Percentiles rank a stretch among this genome's conserved stretches.
Conservation (phyloP, 371 early-diverging fungal species). For the Parasitella parasitica region DNA sequence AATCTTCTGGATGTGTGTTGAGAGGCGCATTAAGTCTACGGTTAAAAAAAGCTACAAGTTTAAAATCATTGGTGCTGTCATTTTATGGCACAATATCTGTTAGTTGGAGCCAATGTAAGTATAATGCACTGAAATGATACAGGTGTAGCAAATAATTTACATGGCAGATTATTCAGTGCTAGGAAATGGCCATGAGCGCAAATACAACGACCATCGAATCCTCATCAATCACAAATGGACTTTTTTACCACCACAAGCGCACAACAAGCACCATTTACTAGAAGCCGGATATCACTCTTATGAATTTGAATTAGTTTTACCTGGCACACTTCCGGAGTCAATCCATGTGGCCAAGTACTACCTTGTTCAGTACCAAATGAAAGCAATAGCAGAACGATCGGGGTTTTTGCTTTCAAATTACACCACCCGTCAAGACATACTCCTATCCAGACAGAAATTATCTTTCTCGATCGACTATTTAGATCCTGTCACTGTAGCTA, state of each 20-base stretch:
- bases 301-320: constrained; percentile 35
- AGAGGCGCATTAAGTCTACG: constrained; percentile 27
- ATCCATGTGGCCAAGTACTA: constrained; percentile 28
- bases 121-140: not conserved
- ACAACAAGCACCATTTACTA: not conserved
- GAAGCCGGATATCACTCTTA: constrained; percentile 24
- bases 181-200: constrained; percentile 28
- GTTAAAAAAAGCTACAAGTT: constrained; percentile 15
- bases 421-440: constrained; percentile 15
- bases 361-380: constrained; percentile 28
- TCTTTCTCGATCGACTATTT: constrained; percentile 7
- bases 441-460: constrained; percentile 22
- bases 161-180: not conserved
- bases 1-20: constrained; percentile 37
- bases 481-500: constrained; percentile 30
- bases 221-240: constrained; percentile 32
- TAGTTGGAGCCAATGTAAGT: constrained; percentile 32
- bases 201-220: constrained; percentile 12
- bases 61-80: constrained; percentile 21
- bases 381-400: constrained; percentile 28
- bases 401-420: constrained; percentile 20
- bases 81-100: constrained; percentile 27
- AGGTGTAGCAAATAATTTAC: too few relatives aligned
- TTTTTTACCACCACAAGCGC: constrained; percentile 21
- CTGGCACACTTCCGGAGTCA: constrained; percentile 35